Evolutionary conservation across 2,329 filamentous ascomycete genomes (phyloP), one percentile per base, ranked within the genome.

Genomic region (Talaromyces sp.): DNA sequence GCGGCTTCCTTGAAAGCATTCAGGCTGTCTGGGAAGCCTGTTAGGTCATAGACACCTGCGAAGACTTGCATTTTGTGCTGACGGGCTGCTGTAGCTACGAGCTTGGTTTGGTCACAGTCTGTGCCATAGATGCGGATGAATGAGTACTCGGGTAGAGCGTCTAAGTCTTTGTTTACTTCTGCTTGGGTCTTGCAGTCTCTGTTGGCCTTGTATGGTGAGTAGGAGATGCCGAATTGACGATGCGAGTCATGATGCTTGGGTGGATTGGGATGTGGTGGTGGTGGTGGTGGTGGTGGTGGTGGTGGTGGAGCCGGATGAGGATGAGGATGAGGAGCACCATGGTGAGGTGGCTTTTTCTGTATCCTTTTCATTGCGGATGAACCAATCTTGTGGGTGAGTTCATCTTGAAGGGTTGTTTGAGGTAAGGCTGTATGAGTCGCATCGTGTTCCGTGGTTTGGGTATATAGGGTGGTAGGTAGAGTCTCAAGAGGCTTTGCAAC

Each of bases 111-210:
- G 65, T 90, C 77, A 71, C 91, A 95, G 70, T 91, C 89, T 52
- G 85, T 84, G 47, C 90, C 91, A 67, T 96, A 96, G 66, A 89
- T 82, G 46, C 91, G 88, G 49, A 95, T 76, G 32, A 86, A 71
- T 16, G 79, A 78, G 72, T 88, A 91, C 13, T 73, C 70, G 24
- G 84, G 76, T 47, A 86, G 74, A 42, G 72, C 73, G 14, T 75
- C 73, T 61, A 94, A 83, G 65, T 96, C 90, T 17, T 74, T 67
- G 54, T 82, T 77, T 47, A 95, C 80, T 61, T 90, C 77, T 1
- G 76, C 73, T 48, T 80, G 75, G 5, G 80, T 77, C 71, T 93
- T 94, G 81, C 90, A 95, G 51, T 73, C 73, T 27, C 82, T 77
- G 54, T 82, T 78, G 40, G 63, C 68, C 47, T 77, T 78, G 71